Conservation (phyloP, 208 protist species). For the Novymonas esmeraldas region DNA sequence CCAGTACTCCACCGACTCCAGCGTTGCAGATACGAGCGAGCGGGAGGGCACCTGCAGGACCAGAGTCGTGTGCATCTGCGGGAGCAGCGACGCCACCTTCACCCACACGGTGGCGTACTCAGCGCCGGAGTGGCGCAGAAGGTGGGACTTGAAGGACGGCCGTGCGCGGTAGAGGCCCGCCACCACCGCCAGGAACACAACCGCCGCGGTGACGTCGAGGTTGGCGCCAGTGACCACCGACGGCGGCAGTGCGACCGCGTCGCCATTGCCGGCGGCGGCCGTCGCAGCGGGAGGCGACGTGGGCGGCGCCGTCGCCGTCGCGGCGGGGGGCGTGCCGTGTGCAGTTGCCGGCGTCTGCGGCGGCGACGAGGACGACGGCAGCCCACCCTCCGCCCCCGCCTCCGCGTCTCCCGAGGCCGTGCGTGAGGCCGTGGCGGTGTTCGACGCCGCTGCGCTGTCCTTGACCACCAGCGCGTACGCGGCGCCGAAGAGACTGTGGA, state of each 20-base stretch:
- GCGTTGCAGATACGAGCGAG: slow-evolving; percentile 27
- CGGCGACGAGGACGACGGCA: background rate
- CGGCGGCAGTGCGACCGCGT: background rate
- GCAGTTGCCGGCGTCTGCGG: background rate
- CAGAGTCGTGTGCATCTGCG: slow-evolving; percentile 41
- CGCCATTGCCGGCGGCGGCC: background rate
- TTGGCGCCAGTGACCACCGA: slow-evolving; percentile 9
- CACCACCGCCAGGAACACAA: slow-evolving; percentile 56
- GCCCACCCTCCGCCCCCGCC: background rate
- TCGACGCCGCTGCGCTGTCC: background rate
- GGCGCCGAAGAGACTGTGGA: slow-evolving; percentile 16
- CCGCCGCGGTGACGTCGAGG: slow-evolving; percentile 15
- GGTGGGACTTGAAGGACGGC: slow-evolving; percentile 40
- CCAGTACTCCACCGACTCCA: slow-evolving; percentile 58
- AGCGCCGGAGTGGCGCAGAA: slow-evolving; percentile 37
- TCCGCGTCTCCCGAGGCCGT: slow-evolving; percentile 1
- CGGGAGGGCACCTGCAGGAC: slow-evolving; percentile 36
- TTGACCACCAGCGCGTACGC: slow-evolving; percentile 3
- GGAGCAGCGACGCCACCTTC: slow-evolving; percentile 36
- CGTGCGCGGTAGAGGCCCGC: slow-evolving; percentile 47
- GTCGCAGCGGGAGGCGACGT: too few relatives aligned
- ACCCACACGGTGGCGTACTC: slow-evolving; percentile 50
- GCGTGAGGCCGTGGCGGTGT: slow-evolving; percentile 7
- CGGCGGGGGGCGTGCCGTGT: background rate
- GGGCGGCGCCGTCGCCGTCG: background rate